Evolutionary conservation across 495 filamentous ascomycete species (phyloP), one percentile per base, ranked within the genome.

Genomic region (Penicillium ucsense): DNA sequence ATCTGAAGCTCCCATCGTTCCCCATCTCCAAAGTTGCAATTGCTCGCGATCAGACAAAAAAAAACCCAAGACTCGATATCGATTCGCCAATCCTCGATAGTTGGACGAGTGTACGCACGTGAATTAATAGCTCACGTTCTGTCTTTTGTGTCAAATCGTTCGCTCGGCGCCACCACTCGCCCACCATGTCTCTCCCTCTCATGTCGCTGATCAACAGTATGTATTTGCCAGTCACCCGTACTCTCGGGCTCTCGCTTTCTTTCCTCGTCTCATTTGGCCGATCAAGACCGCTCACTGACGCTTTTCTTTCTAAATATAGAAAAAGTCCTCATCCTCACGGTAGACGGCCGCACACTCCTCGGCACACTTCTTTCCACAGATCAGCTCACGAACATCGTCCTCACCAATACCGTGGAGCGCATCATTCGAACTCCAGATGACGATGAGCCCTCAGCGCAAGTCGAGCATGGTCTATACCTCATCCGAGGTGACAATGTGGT

Each of bases 401-500:
- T 98, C 7, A 74, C 79, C 30, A 70, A 88, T 47, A 88, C 92
- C 3, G 76, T 89, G 56, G 94, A 98, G 63, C 85, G 92, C 48
- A 83, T 95, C 36, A 95, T 98, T 52, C 81, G 85, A 48, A 82
- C 82, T 1, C 74, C 77, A 38, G 90, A 96, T 48, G 88, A 94
- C 55, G 75, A 77, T 35, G 88, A 94, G 51, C 78, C 83, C 0
- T 94, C 87, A 48, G 78, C 81, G 33, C 81, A 94, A 62, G 82
- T 90, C 31, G 79, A 82, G 29, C 82, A 95, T 59, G 92, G 92
- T 0, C 69, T 97, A 9, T 97, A 98, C 59, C 66, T 98, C 38
- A 85, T 98, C 45, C 81, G 94, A 50, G 92, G 92, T 11, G 94
- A 97, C 55, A 95, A 89, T 62, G 92, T 98, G 43, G 89, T 85